Percentiles rank a stretch among this genome's conserved stretches.
phyloP scores from a whole-genome alignment of 805 yeast genomes.

The Ogataea ramenticola region DNA sequence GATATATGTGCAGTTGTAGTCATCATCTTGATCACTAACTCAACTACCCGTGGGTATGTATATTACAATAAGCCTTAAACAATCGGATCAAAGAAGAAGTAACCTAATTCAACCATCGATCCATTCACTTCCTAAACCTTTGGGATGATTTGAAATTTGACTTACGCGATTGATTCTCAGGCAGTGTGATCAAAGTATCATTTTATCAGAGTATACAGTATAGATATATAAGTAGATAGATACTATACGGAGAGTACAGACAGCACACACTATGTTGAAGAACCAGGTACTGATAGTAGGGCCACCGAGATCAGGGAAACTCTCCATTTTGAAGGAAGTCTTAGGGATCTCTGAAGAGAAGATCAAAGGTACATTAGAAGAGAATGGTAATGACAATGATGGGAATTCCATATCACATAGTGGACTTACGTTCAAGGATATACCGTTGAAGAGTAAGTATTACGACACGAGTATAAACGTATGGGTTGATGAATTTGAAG shows the following conservation, averaged over 20 bases:
- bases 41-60: too few relatives aligned
- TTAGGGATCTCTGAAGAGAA: slow-evolving; percentile 1
- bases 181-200: too few relatives aligned
- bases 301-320: slow-evolving; percentile 33
- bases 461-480: slow-evolving; percentile 20
- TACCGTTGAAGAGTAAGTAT: slow-evolving; percentile 17
- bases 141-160: not conserved
- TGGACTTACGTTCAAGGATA: slow-evolving; percentile 20
- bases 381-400: slow-evolving; percentile 4
- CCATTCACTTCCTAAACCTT: too few relatives aligned
- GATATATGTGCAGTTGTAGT: too few relatives aligned
- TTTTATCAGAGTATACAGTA: too few relatives aligned
- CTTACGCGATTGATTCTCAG: not conserved
- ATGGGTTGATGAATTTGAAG: slow-evolving; percentile 23
- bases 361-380: not conserved
- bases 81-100: too few relatives aligned
- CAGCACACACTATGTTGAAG: slow-evolving; percentile 3
- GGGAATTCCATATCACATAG: too few relatives aligned
- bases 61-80: too few relatives aligned
- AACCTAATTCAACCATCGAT: too few relatives aligned
- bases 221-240: too few relatives aligned
- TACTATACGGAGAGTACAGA: too few relatives aligned
- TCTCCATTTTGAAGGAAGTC: slow-evolving; percentile 17
- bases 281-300: slow-evolving; percentile 42
- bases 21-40: too few relatives aligned